Evolutionary conservation across 345 rosid genomes (phyloP).

Genomic region (Cardiospermum halicacabum): DNA sequence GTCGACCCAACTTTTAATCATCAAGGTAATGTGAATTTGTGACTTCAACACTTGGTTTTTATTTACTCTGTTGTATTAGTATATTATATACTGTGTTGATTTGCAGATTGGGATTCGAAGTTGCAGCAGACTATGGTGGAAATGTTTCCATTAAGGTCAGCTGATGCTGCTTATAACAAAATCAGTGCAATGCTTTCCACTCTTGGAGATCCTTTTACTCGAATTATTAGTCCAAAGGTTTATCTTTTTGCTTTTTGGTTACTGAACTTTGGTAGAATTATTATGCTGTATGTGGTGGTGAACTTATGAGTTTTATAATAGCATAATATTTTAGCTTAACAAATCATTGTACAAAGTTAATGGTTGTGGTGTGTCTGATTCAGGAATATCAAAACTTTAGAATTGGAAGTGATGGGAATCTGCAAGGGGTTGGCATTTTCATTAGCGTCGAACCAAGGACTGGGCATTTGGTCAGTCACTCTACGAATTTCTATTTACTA

Average conservation of each 20-base stretch:
- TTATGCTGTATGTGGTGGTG: background rate
- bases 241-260: background rate
- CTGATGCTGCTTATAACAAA: slow-evolving; percentile 76
- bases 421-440: slow-evolving; percentile 90
- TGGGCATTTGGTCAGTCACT: slow-evolving; percentile 71
- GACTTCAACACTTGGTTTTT: background rate
- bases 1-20: slow-evolving; percentile 83
- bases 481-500: no score
- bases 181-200: slow-evolving; percentile 82
- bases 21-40: slow-evolving; percentile 46
- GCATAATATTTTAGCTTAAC: background rate
- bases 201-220: slow-evolving; percentile 89
- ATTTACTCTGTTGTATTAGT: no score
- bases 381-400: slow-evolving; percentile 91
- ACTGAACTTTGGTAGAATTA: background rate
- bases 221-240: slow-evolving; percentile 90
- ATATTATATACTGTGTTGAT: background rate
- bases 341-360: background rate
- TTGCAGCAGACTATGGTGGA: slow-evolving; percentile 91
- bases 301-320: background rate
- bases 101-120: slow-evolving; percentile 84
- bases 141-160: slow-evolving; percentile 75
- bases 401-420: slow-evolving; percentile 81
- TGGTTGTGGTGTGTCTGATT: background rate
- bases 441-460: slow-evolving; percentile 68